These are phyloP conservation scores for Gossypium laxum DNA, from an alignment of 441 rosid species.

Conservation along the genomic window DNA sequence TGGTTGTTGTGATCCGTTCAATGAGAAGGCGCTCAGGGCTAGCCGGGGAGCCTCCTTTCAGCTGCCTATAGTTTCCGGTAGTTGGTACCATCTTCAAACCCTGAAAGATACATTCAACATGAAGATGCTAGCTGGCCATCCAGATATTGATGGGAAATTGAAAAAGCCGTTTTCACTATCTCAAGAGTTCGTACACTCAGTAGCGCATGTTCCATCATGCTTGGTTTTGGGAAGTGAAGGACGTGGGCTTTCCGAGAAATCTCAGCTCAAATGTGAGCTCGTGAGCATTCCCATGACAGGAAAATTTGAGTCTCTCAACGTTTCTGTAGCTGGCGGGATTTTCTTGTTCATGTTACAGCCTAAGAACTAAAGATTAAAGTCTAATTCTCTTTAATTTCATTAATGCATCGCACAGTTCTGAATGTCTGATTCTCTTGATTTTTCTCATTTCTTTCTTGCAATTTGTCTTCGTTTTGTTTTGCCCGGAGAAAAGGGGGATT, in stretches of 20 bases:
- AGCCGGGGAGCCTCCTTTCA: slow-evolving; percentile 88
- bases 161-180: slow-evolving; percentile 38
- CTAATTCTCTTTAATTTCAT: neutral
- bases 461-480: neutral
- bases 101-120: slow-evolving; percentile 42
- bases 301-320: slow-evolving; percentile 74
- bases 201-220: slow-evolving; percentile 43
- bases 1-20: slow-evolving; percentile 86
- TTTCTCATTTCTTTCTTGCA: neutral
- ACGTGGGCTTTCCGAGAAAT: slow-evolving; percentile 54
- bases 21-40: slow-evolving; percentile 77
- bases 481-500: neutral
- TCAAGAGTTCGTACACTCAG: slow-evolving; percentile 33
- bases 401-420: neutral
- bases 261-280: slow-evolving; percentile 48
- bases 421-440: neutral
- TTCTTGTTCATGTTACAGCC: slow-evolving; percentile 57
- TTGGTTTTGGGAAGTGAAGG: slow-evolving; percentile 88
- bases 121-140: slow-evolving; percentile 81
- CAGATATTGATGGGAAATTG: slow-evolving; percentile 30
- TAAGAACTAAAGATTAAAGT: slow-evolving; percentile 13
- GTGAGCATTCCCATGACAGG: slow-evolving; percentile 76
- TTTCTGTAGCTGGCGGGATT: slow-evolving; percentile 90
- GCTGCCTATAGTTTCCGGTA: slow-evolving; percentile 63
- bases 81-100: slow-evolving; percentile 54